Evolutionary conservation across 768 basidiomycete genomes (phyloP).

Genomic region (Trichaptum fuscoviolaceum): DNA sequence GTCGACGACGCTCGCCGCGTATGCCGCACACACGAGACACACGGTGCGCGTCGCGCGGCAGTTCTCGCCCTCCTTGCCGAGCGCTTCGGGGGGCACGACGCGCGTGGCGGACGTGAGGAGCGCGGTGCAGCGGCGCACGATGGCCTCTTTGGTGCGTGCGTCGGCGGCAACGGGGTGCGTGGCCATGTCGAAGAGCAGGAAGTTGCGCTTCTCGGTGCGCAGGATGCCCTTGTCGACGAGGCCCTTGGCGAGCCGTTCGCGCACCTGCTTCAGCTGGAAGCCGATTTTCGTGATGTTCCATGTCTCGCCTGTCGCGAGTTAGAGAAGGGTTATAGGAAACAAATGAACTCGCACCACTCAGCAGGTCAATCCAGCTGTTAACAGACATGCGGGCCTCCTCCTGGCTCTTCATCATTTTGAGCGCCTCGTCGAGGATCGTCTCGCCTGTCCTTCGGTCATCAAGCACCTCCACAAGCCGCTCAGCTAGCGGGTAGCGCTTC

Average conservation of each 20-base stretch:
- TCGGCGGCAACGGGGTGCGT: conserved; percentile 98
- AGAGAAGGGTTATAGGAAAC: not conserved
- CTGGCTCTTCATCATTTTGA: conserved; percentile 90
- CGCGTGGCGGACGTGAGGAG: conserved; percentile 82
- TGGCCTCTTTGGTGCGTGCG: conserved; percentile 80
- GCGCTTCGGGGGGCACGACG: conserved; percentile 67
- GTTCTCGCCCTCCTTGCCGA: conserved; percentile 73
- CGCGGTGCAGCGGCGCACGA: conserved; percentile 69
- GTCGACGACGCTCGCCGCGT: conserved; percentile 92
- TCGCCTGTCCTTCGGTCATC: conserved; percentile 93
- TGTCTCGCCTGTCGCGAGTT: conserved; percentile 70
- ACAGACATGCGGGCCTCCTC: conserved; percentile 59
- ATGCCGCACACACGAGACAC: conserved; percentile 84
- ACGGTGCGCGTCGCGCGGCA: conserved; percentile 79
- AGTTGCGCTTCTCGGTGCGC: conserved; percentile 98
- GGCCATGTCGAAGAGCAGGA: conserved; percentile 99
- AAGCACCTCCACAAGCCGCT: conserved; percentile 85
- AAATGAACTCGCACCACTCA: conserved; percentile 65
- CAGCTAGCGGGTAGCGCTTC: conserved; percentile 65
- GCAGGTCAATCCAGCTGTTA: conserved; percentile 91
- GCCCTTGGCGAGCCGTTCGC: conserved; percentile 94
- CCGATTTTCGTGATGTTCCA: conserved; percentile 99
- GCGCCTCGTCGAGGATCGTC: conserved; percentile 91
- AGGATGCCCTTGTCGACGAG: conserved; percentile 98
- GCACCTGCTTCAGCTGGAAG: conserved; percentile 97